These are phyloP conservation scores for Exophiala dermatitidis DNA, from an alignment of 2,329 filamentous ascomycete genomes.

Conservation along the genomic window DNA sequence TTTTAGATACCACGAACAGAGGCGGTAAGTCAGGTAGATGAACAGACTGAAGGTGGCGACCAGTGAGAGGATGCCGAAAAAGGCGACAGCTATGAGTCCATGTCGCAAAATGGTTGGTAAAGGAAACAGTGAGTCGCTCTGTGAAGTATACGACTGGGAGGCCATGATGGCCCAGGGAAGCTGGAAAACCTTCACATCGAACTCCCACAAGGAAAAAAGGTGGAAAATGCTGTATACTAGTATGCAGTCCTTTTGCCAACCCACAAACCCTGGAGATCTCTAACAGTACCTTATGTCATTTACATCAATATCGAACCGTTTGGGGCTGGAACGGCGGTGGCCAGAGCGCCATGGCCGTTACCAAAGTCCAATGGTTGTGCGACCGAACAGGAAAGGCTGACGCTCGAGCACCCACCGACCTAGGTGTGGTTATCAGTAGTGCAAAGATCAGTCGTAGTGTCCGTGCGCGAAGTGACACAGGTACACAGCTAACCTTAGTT, in stretches of 20 bases:
- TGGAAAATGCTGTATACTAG: background rate
- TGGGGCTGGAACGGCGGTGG: background rate
- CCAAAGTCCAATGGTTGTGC: background rate
- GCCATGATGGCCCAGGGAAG: constrained; percentile 1
- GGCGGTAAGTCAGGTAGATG: constrained; percentile 44
- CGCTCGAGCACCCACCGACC: background rate
- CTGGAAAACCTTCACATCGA: background rate
- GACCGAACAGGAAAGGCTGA: background rate
- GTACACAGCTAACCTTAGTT: background rate
- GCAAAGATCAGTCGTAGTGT: background rate
- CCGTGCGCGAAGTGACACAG: background rate
- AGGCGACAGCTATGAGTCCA: constrained; percentile 42
- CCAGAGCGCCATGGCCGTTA: background rate
- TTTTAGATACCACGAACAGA: constrained; percentile 45
- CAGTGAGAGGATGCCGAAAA: constrained; percentile 44
- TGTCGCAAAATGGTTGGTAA: constrained; percentile 32
- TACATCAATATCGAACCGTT: background rate
- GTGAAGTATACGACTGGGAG: constrained; percentile 1
- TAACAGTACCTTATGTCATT: background rate
- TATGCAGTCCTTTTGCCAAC: background rate
- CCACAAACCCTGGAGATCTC: no score
- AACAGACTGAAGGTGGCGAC: constrained; percentile 41
- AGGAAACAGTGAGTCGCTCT: constrained; percentile 28
- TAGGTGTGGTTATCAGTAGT: background rate
- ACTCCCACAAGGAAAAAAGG: background rate